Percentiles rank a stretch among this genome's conserved stretches.
Conservation (phyloP, 176 grass and related monocot genomes). For the Typha latifolia region DNA sequence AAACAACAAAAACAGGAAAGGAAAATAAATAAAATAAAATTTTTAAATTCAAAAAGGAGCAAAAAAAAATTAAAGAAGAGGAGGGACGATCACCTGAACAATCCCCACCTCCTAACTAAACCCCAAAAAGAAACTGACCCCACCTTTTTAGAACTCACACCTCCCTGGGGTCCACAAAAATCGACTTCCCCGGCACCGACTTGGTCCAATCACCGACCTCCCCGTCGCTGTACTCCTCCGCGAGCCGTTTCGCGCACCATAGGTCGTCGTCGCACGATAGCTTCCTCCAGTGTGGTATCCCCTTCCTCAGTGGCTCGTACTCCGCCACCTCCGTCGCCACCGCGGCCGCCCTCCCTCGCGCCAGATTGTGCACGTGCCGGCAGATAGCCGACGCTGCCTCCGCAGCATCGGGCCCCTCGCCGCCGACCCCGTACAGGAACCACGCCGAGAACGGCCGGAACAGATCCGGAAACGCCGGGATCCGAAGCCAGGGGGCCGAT, state of each 20-base stretch:
- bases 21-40: background rate
- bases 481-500: slow-evolving; percentile 48
- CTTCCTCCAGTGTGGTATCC: slow-evolving; percentile 67
- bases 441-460: slow-evolving; percentile 58
- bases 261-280: slow-evolving; percentile 74
- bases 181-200: slow-evolving; percentile 41
- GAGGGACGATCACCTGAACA: background rate
- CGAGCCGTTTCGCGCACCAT: slow-evolving; percentile 80
- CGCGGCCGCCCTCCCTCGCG: slow-evolving; percentile 40
- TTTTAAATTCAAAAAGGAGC: background rate
- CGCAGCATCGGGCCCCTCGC: slow-evolving; percentile 32
- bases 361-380: slow-evolving; percentile 49
- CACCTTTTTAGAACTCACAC: slow-evolving; percentile 25
- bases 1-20: background rate
- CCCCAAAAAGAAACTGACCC: background rate
- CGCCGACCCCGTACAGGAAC: slow-evolving; percentile 85
- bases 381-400: slow-evolving; percentile 37
- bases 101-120: background rate
- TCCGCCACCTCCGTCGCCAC: slow-evolving; percentile 62
- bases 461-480: slow-evolving; percentile 71
- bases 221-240: slow-evolving; percentile 26
- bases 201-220: slow-evolving; percentile 62
- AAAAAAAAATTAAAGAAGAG: background rate
- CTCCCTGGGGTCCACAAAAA: slow-evolving; percentile 92
- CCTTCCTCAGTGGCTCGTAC: slow-evolving; percentile 43